Evolutionary conservation across 129 eudicot species (phyloP).

Genomic region (Apium graveolens): DNA sequence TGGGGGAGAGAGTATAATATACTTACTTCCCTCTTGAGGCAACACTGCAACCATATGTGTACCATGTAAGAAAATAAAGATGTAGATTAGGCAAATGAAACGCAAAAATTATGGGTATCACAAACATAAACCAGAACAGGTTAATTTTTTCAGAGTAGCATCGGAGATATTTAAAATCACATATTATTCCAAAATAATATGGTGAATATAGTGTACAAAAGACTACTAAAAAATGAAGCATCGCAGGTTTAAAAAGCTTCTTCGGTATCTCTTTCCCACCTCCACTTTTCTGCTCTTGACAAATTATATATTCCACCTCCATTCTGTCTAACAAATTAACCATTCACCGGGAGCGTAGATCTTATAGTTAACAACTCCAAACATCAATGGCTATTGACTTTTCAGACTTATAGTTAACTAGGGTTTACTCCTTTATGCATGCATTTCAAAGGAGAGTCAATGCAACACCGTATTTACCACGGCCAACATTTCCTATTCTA

Average conservation of each 20-base stretch:
- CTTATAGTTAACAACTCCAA: background rate
- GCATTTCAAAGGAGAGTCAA: background rate
- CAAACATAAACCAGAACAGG: background rate
- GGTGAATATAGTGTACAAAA: background rate
- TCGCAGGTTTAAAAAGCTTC: background rate
- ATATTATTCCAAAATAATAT: background rate
- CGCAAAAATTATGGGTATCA: background rate
- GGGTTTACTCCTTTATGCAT: background rate
- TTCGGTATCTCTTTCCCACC: background rate
- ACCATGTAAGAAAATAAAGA: conserved; percentile 26
- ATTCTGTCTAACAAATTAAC: background rate
- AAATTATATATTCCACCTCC: background rate
- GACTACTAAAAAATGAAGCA: background rate
- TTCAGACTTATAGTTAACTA: background rate
- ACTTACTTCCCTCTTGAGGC: conserved; percentile 94
- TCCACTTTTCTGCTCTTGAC: background rate
- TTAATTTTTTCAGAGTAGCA: background rate
- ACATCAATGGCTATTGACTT: background rate
- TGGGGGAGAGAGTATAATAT: background rate
- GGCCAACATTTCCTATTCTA: background rate
- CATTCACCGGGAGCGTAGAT: background rate
- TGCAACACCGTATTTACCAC: background rate
- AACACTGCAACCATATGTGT: conserved; percentile 53
- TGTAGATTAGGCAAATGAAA: conserved; percentile 17
- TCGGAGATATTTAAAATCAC: background rate